These are phyloP conservation scores for Heterobasidion parviporum DNA, from an alignment of 1,284 basidiomycete species.

Conservation along the genomic window DNA sequence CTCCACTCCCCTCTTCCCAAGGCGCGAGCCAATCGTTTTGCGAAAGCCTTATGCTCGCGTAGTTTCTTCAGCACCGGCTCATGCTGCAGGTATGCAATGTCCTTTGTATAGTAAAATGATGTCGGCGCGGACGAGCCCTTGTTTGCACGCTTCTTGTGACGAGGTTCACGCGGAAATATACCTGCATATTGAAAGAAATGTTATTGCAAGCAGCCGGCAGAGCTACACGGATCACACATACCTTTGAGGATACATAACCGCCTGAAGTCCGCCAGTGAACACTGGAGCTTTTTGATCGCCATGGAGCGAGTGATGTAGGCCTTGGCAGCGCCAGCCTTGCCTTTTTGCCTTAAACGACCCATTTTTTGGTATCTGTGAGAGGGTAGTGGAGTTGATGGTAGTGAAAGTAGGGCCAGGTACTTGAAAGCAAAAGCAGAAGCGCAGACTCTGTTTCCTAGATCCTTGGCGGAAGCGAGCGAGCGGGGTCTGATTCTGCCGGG, in stretches of 20 bases:
- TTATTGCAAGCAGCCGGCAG: too few species aligned
- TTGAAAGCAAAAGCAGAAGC: neutral
- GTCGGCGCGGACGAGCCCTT: slow-evolving; percentile 96
- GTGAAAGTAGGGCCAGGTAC: slow-evolving; percentile 1
- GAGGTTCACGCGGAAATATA: slow-evolving; percentile 96
- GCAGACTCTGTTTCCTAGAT: too few species aligned
- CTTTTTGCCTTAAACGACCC: slow-evolving; percentile 87
- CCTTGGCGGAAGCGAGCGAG: too few species aligned
- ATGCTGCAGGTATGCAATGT: slow-evolving; percentile 95
- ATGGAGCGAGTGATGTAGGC: slow-evolving; percentile 90
- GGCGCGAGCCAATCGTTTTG: slow-evolving; percentile 93
- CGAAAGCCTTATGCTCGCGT: slow-evolving; percentile 97
- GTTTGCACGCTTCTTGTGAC: slow-evolving; percentile 90
- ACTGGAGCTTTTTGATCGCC: slow-evolving; percentile 90
- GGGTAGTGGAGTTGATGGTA: slow-evolving; percentile 8
- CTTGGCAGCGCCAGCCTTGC: slow-evolving; percentile 91
- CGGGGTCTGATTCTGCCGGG: too few species aligned
- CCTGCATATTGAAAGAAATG: slow-evolving; percentile 37
- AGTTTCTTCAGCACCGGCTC: slow-evolving; percentile 95
- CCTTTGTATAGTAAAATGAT: slow-evolving; percentile 98
- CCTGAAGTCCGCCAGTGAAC: slow-evolving; percentile 95
- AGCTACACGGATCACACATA: slow-evolving; percentile 24
- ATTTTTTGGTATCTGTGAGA: slow-evolving; percentile 33
- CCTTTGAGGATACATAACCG: slow-evolving; percentile 98
- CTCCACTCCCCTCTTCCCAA: slow-evolving; percentile 94